These are phyloP conservation scores for Paracoccidioides brasiliensis DNA, from an alignment of 2,329 filamentous ascomycete genomes.

Conservation along the genomic window DNA sequence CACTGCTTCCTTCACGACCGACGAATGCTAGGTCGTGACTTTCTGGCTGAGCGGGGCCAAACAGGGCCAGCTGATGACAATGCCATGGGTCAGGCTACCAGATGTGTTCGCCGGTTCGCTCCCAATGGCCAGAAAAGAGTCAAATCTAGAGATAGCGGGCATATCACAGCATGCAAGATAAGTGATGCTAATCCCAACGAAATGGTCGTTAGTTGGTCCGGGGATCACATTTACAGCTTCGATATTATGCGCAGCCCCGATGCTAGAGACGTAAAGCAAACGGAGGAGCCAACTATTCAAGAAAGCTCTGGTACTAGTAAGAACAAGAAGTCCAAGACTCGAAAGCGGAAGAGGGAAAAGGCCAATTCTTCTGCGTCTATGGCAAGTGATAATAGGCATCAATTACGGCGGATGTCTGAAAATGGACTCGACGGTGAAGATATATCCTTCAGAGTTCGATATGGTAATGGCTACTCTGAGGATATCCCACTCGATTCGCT, in stretches of 20 bases:
- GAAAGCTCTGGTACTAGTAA: conserved; percentile 18
- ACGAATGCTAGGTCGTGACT: conserved; percentile 52
- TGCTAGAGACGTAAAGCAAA: conserved; percentile 31
- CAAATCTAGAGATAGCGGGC: conserved; percentile 40
- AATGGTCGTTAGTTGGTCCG: conserved; percentile 55
- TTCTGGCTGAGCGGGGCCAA: conserved; percentile 39
- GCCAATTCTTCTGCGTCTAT: conserved; percentile 31
- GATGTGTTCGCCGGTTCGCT: conserved; percentile 54
- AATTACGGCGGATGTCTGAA: conserved; percentile 36
- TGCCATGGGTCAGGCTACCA: conserved; percentile 45
- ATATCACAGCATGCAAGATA: conserved; percentile 60
- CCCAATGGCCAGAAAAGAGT: conserved; percentile 43
- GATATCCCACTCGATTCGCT: conserved; percentile 39
- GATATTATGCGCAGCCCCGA: conserved; percentile 49
- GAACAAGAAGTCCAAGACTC: conserved; percentile 26
- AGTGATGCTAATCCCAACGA: conserved; percentile 56
- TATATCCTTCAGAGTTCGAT: conserved; percentile 43
- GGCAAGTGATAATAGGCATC: conserved; percentile 33
- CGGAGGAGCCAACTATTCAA: conserved; percentile 15
- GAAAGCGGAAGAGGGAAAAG: conserved; percentile 47
- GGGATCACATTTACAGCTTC: conserved; percentile 53
- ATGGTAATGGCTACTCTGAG: conserved; percentile 47
- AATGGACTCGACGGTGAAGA: conserved; percentile 26
- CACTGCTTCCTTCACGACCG: conserved; percentile 58
- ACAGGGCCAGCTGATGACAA: conserved; percentile 39